Evolutionary conservation across 768 basidiomycete species (phyloP).

Genomic region (Podaxis sp.): DNA sequence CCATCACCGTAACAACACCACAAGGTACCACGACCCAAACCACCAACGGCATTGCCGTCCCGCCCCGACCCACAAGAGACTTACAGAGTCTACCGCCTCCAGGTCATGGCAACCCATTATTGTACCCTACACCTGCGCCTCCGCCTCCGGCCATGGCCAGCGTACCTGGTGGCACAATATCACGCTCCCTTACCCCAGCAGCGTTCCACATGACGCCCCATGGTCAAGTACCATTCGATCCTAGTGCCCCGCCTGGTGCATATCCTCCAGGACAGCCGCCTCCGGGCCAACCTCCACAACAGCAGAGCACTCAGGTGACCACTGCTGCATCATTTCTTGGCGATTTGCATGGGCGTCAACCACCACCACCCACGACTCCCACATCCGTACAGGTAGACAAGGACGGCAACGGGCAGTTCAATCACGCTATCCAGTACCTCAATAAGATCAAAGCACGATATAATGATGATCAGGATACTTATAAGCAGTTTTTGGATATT

Average conservation of each 20-base stretch:
- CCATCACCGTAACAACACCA: slow-evolving; percentile 81
- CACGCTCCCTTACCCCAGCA: slow-evolving; percentile 34
- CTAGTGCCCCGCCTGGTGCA: slow-evolving; percentile 1
- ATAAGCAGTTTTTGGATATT: slow-evolving; percentile 87
- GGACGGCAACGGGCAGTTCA: slow-evolving; percentile 64
- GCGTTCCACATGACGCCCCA: slow-evolving; percentile 39
- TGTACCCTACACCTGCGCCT: slow-evolving; percentile 24
- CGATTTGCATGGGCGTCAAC: slow-evolving; percentile 35
- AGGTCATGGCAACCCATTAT: slow-evolving; percentile 23
- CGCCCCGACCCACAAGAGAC: slow-evolving; percentile 25
- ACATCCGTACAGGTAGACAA: slow-evolving; percentile 31
- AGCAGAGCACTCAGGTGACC: slow-evolving; percentile 32
- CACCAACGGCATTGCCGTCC: slow-evolving; percentile 34
- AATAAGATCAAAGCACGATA: slow-evolving; percentile 98
- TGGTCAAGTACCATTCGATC: slow-evolving; percentile 33
- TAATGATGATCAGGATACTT: slow-evolving; percentile 84
- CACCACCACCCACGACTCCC: slow-evolving; percentile 23
- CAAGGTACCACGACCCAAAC: slow-evolving; percentile 66
- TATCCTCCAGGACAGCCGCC: slow-evolving; percentile 31
- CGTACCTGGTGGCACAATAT: slow-evolving; percentile 34
- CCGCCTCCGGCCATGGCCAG: slow-evolving; percentile 29
- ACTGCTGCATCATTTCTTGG: slow-evolving; percentile 67
- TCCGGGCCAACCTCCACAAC: slow-evolving; percentile 44
- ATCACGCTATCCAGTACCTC: slow-evolving; percentile 94
- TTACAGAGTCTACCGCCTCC: slow-evolving; percentile 24